Conservation (phyloP, 441 rosid species). For the Viola pubescens region DNA sequence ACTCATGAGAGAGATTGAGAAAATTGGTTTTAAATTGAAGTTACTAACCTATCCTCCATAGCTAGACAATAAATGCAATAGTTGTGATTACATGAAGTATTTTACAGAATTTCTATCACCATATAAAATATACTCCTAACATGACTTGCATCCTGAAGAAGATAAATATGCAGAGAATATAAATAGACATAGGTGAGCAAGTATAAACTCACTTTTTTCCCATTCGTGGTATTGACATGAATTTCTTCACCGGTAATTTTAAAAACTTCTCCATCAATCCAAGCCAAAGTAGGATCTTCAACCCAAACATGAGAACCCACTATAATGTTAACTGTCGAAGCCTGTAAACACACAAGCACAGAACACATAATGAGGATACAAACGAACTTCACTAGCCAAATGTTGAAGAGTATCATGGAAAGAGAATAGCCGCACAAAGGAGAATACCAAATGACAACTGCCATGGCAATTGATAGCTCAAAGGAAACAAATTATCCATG, state of each 20-base stretch:
- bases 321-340: conserved; percentile 74
- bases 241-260: conserved; percentile 70
- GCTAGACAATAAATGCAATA: no score
- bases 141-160: conserved; percentile 4
- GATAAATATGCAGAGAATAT: background rate
- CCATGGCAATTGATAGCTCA: conserved; percentile 1
- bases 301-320: conserved; percentile 99
- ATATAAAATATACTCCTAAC: background rate
- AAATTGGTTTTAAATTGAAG: conserved; percentile 6
- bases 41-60: no score
- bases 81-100: no score
- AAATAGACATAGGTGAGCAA: conserved; percentile 8
- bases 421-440: background rate
- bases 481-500: background rate
- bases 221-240: conserved; percentile 53
- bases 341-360: conserved; percentile 40
- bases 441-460: background rate
- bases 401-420: background rate
- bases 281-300: conserved; percentile 79
- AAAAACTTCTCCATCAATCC: conserved; percentile 92
- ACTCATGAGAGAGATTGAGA: background rate
- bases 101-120: no score
- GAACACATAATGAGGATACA: conserved; percentile 9
- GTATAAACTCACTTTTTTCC: conserved; percentile 65
- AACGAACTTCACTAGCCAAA: background rate